Percentiles rank a stretch among this genome's conserved stretches.
Evolutionary conservation across 495 filamentous ascomycete genomes (phyloP).

Genomic region (Aspergillus cavernicola): DNA sequence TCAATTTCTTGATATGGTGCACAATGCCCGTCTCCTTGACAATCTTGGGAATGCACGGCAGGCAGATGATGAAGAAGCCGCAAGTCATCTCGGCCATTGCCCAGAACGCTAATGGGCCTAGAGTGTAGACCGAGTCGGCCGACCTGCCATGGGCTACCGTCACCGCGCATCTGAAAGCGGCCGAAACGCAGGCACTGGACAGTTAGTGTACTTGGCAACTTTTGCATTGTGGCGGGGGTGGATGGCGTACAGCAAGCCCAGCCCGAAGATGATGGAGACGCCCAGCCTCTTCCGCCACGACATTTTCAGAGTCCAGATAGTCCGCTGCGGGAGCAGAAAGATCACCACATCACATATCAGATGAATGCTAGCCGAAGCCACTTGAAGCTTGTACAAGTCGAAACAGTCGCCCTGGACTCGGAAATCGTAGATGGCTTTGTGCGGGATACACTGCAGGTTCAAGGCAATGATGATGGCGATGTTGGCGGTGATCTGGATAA

Average conservation of each 20-base stretch:
- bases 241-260: constrained; percentile 17
- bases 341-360: constrained; percentile 8
- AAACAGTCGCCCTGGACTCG: constrained; percentile 5
- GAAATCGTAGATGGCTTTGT: constrained; percentile 12
- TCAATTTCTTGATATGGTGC: constrained; percentile 6
- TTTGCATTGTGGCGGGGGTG: background rate
- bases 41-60: constrained; percentile 12
- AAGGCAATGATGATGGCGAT: constrained; percentile 1
- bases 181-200: constrained; percentile 6
- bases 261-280: constrained; percentile 22
- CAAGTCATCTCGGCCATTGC: constrained; percentile 12
- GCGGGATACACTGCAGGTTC: constrained; percentile 13
- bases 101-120: constrained; percentile 11
- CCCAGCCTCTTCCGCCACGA: constrained; percentile 17
- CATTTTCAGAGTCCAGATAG: constrained; percentile 25
- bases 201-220: background rate
- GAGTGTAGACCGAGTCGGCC: background rate
- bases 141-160: constrained; percentile 2
- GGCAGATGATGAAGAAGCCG: constrained; percentile 12
- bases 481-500: background rate
- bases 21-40: constrained; percentile 5
- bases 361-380: constrained; percentile 8
- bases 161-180: constrained; percentile 2
- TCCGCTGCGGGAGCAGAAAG: constrained; percentile 19
- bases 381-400: constrained; percentile 5